Percentiles rank a stretch among this genome's conserved stretches.
phyloP scores from a whole-genome alignment of 2,329 filamentous ascomycete genomes.

The Nigrospora sphaerica region DNA sequence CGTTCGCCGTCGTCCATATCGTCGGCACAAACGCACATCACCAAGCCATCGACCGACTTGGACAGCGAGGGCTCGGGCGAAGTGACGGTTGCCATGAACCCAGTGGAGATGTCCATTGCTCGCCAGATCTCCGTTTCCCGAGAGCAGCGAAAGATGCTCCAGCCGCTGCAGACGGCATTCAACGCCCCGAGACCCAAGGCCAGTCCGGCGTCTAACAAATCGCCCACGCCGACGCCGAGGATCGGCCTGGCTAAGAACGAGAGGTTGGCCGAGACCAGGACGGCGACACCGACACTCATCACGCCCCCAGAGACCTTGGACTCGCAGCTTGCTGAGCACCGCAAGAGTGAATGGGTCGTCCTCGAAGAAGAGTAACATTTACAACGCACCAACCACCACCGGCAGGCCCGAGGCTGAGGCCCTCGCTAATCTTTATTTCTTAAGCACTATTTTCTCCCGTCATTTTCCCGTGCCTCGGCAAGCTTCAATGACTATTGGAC shows the following conservation, averaged over 20 bases:
- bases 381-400: background rate
- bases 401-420: too few relatives aligned
- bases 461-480: too few relatives aligned
- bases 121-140: slow-evolving; percentile 60
- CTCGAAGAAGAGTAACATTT: slow-evolving; percentile 37
- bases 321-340: slow-evolving; percentile 28
- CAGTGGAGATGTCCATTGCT: slow-evolving; percentile 60
- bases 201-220: background rate
- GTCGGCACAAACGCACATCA: slow-evolving; percentile 24
- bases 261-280: slow-evolving; percentile 30
- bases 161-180: slow-evolving; percentile 37
- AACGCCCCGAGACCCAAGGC: slow-evolving; percentile 20
- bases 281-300: slow-evolving; percentile 39
- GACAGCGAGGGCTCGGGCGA: slow-evolving; percentile 22
- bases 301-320: slow-evolving; percentile 23
- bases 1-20: slow-evolving; percentile 23
- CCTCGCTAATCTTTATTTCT: slow-evolving; percentile 1
- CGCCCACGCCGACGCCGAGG: slow-evolving; percentile 8
- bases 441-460: slow-evolving; percentile 1
- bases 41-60: slow-evolving; percentile 22
- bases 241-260: slow-evolving; percentile 23
- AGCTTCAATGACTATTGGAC: too few relatives aligned
- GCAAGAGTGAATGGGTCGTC: slow-evolving; percentile 47
- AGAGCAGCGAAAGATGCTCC: slow-evolving; percentile 52
- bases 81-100: slow-evolving; percentile 27